Evolutionary conservation across 1,284 basidiomycete genomes (phyloP).

Genomic region (Sphagnurus paluster): DNA sequence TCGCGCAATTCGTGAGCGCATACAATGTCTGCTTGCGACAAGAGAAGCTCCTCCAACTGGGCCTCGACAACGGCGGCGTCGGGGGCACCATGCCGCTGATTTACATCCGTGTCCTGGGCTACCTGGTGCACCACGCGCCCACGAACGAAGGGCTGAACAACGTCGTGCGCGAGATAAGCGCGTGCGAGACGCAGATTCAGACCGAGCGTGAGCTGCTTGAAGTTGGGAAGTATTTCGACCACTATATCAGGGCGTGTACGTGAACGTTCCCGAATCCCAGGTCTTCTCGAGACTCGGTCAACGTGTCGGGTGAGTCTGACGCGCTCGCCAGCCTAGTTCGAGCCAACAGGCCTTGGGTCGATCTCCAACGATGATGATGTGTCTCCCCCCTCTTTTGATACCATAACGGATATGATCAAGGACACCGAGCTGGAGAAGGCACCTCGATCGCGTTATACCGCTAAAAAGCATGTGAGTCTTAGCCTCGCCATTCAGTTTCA

Average conservation of each 20-base stretch:
- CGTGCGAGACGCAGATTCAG: no score
- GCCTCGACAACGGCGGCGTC: not conserved
- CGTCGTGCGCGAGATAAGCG: conserved; percentile 19
- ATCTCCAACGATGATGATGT: conserved; percentile 17
- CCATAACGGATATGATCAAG: conserved; percentile 19
- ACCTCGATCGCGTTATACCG: conserved; percentile 18
- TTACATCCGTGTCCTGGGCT: conserved; percentile 23
- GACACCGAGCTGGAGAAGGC: conserved; percentile 15
- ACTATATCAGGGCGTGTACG: conserved; percentile 26
- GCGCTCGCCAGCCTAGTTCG: no score
- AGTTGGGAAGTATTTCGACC: conserved; percentile 24
- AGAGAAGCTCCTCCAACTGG: not conserved
- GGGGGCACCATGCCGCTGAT: not conserved
- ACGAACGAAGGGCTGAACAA: conserved; percentile 13
- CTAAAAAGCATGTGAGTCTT: conserved; percentile 21
- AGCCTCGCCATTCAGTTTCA: not conserved
- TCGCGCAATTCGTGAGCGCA: not conserved
- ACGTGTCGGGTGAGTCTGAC: conserved; percentile 7
- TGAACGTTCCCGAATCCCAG: no score
- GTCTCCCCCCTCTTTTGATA: conserved; percentile 24
- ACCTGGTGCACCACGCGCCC: conserved; percentile 20
- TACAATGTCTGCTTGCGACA: not conserved
- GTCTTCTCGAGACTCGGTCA: conserved; percentile 6
- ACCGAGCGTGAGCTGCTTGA: conserved; percentile 13
- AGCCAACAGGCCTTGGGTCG: conserved; percentile 16